Conservation (phyloP, 352 stramenopile genomes). For the Pilasporangium apinafurcum region DNA sequence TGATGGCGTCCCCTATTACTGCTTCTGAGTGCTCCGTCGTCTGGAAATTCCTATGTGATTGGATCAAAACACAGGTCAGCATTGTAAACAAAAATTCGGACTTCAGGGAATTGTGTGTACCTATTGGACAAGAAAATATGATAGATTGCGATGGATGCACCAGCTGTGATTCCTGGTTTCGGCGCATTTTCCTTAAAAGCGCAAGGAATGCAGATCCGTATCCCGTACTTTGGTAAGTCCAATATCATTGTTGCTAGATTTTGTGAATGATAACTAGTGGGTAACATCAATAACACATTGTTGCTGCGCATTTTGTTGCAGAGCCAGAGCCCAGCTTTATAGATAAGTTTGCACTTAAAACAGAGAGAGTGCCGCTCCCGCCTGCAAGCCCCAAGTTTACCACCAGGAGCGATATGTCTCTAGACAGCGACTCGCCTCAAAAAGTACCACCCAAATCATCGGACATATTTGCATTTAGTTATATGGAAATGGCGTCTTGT, state of each 20-base stretch:
- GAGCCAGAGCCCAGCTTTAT: conserved; percentile 55
- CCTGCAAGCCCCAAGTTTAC: conserved; percentile 1
- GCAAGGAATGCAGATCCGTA: conserved; percentile 48
- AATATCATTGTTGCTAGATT: not conserved
- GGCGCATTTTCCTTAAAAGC: conserved; percentile 43
- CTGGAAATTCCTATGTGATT: conserved; percentile 69
- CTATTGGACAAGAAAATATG: not conserved
- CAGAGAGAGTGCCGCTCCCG: not conserved
- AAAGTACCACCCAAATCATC: not conserved
- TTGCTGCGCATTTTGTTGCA: conserved; percentile 3
- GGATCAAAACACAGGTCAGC: conserved; percentile 52
- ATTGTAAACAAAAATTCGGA: not conserved
- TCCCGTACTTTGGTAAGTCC: conserved; percentile 48
- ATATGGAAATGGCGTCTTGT: conserved; percentile 63
- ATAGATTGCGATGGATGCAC: conserved; percentile 67
- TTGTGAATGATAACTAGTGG: no score
- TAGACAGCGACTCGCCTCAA: not conserved
- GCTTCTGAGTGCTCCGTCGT: conserved; percentile 34
- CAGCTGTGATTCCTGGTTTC: conserved; percentile 63
- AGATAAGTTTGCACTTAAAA: conserved; percentile 37
- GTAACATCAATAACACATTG: no score
- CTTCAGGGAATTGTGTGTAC: not conserved
- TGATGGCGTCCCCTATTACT: conserved; percentile 44
- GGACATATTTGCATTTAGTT: conserved; percentile 40
- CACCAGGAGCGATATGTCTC: not conserved